phyloP scores from a whole-genome alignment of 2,329 filamentous ascomycete species.

The Botrytis pseudocinerea region DNA sequence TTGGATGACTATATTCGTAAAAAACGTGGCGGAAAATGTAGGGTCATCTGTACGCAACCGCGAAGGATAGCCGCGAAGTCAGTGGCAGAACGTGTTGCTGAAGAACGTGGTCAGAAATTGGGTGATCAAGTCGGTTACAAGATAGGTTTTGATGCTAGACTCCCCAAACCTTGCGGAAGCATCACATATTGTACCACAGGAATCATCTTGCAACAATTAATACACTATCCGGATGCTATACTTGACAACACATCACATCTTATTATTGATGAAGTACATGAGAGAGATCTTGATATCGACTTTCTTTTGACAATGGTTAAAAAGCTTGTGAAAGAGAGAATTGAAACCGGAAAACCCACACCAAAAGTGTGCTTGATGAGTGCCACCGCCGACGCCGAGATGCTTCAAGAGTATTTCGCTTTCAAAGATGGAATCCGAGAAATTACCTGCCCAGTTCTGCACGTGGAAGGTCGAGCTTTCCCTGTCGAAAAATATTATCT shows the following conservation, averaged over 20 bases:
- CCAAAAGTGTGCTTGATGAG: conserved; percentile 92
- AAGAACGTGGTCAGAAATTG: conserved; percentile 77
- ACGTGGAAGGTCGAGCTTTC: conserved; percentile 83
- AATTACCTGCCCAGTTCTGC: conserved; percentile 68
- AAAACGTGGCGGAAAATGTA: conserved; percentile 71
- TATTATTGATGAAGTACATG: conserved; percentile 93
- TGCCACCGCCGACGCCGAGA: conserved; percentile 82
- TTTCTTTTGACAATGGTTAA: conserved; percentile 90
- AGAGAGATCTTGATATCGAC: conserved; percentile 88
- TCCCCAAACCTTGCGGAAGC: conserved; percentile 60
- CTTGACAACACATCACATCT: conserved; percentile 87
- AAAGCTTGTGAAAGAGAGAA: conserved; percentile 67
- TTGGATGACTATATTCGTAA: conserved; percentile 80
- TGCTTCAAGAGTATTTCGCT: conserved; percentile 80
- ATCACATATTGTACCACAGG: conserved; percentile 95
- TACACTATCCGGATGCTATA: conserved; percentile 75
- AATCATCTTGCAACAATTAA: conserved; percentile 80
- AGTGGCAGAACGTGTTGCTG: conserved; percentile 86
- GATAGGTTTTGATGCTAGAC: conserved; percentile 82
- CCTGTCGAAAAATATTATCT: conserved; percentile 85
- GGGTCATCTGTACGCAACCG: conserved; percentile 93
- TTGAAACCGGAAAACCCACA: conserved; percentile 69
- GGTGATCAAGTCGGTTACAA: conserved; percentile 86
- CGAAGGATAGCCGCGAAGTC: conserved; percentile 90
- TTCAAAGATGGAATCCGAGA: conserved; percentile 61